Evolutionary conservation across 176 grass and related monocot genomes (phyloP).

Genomic region (Aegilops longissima): DNA sequence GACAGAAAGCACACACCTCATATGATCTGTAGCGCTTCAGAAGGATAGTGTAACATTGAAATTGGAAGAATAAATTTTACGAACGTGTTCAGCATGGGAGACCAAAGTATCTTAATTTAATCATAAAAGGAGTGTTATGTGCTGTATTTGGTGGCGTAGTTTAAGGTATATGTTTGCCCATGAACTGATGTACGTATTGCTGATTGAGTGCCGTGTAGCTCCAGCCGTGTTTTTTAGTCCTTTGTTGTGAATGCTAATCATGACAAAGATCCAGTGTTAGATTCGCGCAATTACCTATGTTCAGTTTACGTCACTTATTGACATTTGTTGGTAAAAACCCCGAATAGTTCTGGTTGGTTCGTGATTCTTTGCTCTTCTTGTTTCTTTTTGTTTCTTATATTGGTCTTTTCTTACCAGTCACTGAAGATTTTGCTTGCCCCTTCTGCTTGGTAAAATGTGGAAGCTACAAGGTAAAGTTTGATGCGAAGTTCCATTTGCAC

Average conservation of each 20-base stretch:
- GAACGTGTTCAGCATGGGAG: neutral
- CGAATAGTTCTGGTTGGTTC: constrained; percentile 25
- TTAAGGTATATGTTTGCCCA: neutral
- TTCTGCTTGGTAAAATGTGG: constrained; percentile 90
- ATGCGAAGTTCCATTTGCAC: constrained; percentile 18
- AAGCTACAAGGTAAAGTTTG: constrained; percentile 85
- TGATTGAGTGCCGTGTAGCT: neutral
- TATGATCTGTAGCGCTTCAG: neutral
- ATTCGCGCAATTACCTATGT: neutral
- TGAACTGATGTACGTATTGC: neutral
- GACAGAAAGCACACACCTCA: neutral
- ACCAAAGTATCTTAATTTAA: neutral
- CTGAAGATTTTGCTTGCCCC: constrained; percentile 95
- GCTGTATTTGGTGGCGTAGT: constrained; percentile 18
- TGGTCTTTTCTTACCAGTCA: constrained; percentile 62
- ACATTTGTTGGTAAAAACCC: neutral
- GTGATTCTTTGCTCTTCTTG: neutral
- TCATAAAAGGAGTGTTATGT: neutral
- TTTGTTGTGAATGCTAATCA: constrained; percentile 7
- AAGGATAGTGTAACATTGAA: constrained; percentile 7
- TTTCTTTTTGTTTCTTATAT: constrained; percentile 27
- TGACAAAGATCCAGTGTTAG: neutral
- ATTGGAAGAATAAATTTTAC: neutral
- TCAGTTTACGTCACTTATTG: neutral
- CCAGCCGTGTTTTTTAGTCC: neutral